Evolutionary conservation across 768 basidiomycete genomes (phyloP), one percentile per base, ranked within the genome.

Genomic region (Roridomyces roridus): DNA sequence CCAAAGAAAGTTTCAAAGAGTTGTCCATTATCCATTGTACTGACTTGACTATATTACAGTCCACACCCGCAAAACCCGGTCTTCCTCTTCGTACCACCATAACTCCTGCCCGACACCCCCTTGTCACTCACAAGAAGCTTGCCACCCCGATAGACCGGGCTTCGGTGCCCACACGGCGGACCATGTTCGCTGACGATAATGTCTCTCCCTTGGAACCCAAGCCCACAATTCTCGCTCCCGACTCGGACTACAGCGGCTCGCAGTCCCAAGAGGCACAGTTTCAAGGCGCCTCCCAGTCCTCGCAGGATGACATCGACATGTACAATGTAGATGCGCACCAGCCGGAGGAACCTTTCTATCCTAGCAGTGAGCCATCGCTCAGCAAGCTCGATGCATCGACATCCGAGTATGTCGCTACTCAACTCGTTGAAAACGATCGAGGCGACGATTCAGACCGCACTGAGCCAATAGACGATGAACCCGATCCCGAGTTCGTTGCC

Each of bases 71-170:
- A 67, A 74, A 73, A 63, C 72, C 56, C 60, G 58, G 37, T 56
- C 51, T 23, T 53, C 60, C 18, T 49, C 62, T 49, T 53, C 60
- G 18, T 50, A 62, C 25, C 55, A 60, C 25, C 58, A 57, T n/a
- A n/a, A n/a, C n/a, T 55, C 78, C 77, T 9, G 77, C 78, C 25
- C 74, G 77, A 48, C 70, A 67, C 24, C 82, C 78, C 59, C 59
- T 87, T 5, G 77, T 80, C 14, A 68, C 70, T 15, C 70, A 79
- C 4, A 81, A 79, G 58, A 75, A 79, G 46, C 86, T 89, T 47
- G 68, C 80, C 39, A 70, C 84, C 18, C 89, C 88, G 49, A 70
- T 89, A 42, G 81, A 83, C 26, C 81, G 46, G 37, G 58, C 36
- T 43, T 34, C 48, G 50, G 62, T 28, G 44, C 7, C n/a, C 3